Base-by-base conservation (phyloP, 1,139 yeast species). In the Lodderomyces oxycetoniae region DNA sequence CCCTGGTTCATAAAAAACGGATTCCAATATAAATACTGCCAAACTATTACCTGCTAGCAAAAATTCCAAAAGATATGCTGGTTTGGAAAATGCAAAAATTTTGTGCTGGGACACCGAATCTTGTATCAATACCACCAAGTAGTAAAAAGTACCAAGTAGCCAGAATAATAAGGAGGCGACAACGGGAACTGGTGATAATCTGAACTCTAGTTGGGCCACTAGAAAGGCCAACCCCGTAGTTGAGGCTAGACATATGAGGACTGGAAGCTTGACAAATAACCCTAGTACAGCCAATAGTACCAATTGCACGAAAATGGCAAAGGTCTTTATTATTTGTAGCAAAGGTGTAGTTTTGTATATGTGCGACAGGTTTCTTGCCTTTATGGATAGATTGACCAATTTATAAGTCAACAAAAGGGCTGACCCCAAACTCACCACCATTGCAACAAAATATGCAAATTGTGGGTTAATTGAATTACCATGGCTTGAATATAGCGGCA, bases 1-100 rank as follows among this genome's bases (percentile, higher is more conserved):
- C 4, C 72, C 64, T 4, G 82, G 79, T 10, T 49, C 42, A 45
- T 65, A 77, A 27, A 47, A 49, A 17, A 45, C 46, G 4, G 56
- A 43, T 41, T 74, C 74, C 20, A 74, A 53, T 1, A 55, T 19
- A 16, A 67, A 59, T n/a, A 74, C 53, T 2, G 49, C 39, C 0
- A 57, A 4, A 2, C 71, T 49, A 39, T 66, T 67, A 12, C 55
- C 26, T 2, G 51, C 35, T 7, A 46, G 22, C 2, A 46, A 32
- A 2, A 49, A 32, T 36, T 57, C 63, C 32, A 55, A 25, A 16
- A 48, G 43, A 27, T 40, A 43, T 13, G 50, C 36, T 31, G 45
- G 24, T 38, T 37, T 15, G 14, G 14, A 24, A 33, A 38, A 3
- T 53, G 55, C 31, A 40, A 46, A 57, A 7, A 61, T 45, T 38